Evolutionary conservation across 768 basidiomycete genomes (phyloP), one percentile per base, ranked within the genome.

Genomic region (Cubamyces sp.): DNA sequence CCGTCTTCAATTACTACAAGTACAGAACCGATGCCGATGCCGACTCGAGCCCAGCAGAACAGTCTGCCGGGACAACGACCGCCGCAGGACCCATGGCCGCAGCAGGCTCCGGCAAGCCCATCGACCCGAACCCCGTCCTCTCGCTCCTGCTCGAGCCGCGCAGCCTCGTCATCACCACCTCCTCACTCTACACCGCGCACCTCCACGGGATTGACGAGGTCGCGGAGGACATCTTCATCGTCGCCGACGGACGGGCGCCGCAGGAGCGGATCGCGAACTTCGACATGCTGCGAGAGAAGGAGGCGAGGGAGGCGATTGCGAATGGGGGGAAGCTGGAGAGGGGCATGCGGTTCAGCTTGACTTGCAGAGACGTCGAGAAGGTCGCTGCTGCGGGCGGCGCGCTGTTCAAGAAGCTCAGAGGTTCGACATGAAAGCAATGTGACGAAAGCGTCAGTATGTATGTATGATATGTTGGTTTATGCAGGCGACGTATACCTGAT

Each of bases 91-190:
- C 63, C 12, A 19, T 58, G 34, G 11, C 19, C 18, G 47, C 57
- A 37, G 28, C 64, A 52, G 73, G 71, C 28, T 63, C 66, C 42
- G 88, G 86, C 42, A 80, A 81, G 57, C 67, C 79, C n/a, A 86
- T 94, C 62, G 82, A 90, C 56, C 80, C 81, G 42, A 76, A 71
- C 9, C 92, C 94, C 2, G 74, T 87, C 25, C 76, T 91, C 21
- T 88, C 91, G 3, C 71, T 96, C 14, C 77, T 96, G 23, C 81
- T 98, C 63, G 92, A 97, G 70, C 90, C 91, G 48, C 85, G 95
- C 48, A 94, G 93, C 65, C 83, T 92, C 26, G 78, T 97, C 66
- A 84, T 98, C 67, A 90, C 94, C 19, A 83, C 79, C 21, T 80
- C 80, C 1, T 74, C 79, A 16, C 78, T 95, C 65, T 98, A 97